Conservation (phyloP, 1,284 basidiomycete species). For the Ustilago loliicola region DNA sequence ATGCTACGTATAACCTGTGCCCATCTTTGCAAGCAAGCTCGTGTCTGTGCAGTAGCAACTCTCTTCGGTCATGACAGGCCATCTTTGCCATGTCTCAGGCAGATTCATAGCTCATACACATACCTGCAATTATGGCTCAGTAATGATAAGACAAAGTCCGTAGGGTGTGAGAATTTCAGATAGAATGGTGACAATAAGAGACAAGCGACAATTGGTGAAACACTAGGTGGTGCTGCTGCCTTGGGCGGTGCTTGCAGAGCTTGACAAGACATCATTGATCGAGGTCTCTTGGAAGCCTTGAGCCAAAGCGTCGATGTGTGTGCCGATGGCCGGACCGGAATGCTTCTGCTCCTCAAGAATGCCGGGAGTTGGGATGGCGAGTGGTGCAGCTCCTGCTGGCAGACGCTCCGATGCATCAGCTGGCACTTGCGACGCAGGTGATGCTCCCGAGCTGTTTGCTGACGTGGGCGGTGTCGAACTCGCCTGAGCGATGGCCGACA, state of each 20-base stretch:
- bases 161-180: background rate
- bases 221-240: slow-evolving; percentile 19
- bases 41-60: too few relatives aligned
- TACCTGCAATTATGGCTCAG: background rate
- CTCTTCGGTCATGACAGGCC: background rate
- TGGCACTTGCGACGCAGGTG: slow-evolving; percentile 12
- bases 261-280: slow-evolving; percentile 46
- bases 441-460: slow-evolving; percentile 13
- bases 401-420: slow-evolving; percentile 25
- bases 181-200: slow-evolving; percentile 22
- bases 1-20: background rate
- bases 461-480: slow-evolving; percentile 37
- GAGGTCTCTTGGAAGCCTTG: slow-evolving; percentile 36
- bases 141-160: background rate
- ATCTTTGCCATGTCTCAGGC: background rate
- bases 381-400: slow-evolving; percentile 46
- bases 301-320: slow-evolving; percentile 41
- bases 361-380: slow-evolving; percentile 43
- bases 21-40: too few relatives aligned
- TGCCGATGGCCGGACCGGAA: slow-evolving; percentile 25
- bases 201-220: background rate
- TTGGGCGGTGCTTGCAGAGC: slow-evolving; percentile 19
- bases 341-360: slow-evolving; percentile 44
- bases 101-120: background rate
- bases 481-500: slow-evolving; percentile 22